Conservation (phyloP, 352 stramenopile genomes). For the Pythium chondricola region DNA sequence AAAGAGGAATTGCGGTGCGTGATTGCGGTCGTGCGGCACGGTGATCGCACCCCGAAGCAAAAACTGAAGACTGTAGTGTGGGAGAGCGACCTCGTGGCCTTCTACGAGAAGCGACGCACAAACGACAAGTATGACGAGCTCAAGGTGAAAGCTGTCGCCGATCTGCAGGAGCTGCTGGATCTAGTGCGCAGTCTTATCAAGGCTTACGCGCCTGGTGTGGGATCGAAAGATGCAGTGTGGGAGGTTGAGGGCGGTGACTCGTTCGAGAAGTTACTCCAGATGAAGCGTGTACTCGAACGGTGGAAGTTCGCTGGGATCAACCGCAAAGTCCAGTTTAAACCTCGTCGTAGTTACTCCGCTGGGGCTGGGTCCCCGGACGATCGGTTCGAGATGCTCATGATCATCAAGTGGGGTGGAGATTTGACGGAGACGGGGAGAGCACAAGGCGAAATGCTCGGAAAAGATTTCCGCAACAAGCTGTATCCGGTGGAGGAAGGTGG, state of each 20-base stretch:
- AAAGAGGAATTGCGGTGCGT: conserved; percentile 98
- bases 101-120: conserved; percentile 64
- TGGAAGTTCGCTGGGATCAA: conserved; percentile 98
- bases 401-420: conserved; percentile 99
- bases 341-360: conserved; percentile 51
- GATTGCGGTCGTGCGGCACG: conserved; percentile 97
- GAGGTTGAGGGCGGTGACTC: conserved; percentile 80
- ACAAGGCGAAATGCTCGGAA: conserved; percentile 94
- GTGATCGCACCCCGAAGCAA: conserved; percentile 99
- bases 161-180: conserved; percentile 78
- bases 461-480: conserved; percentile 86
- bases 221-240: conserved; percentile 81
- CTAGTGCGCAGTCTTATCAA: conserved; percentile 79
- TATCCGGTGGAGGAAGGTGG: conserved; percentile 90
- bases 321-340: conserved; percentile 92
- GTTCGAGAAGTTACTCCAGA: conserved; percentile 92
- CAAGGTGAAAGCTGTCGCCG: conserved; percentile 76
- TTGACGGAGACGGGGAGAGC: conserved; percentile 96
- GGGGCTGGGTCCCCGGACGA: conserved; percentile 31
- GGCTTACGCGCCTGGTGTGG: conserved; percentile 66
- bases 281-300: conserved; percentile 95
- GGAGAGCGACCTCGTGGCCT: conserved; percentile 79
- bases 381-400: conserved; percentile 92
- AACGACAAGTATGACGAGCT: conserved; percentile 81
- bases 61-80: conserved; percentile 95